Conservation (phyloP, 352 stramenopile species). For the Phytopythium helicoides region DNA sequence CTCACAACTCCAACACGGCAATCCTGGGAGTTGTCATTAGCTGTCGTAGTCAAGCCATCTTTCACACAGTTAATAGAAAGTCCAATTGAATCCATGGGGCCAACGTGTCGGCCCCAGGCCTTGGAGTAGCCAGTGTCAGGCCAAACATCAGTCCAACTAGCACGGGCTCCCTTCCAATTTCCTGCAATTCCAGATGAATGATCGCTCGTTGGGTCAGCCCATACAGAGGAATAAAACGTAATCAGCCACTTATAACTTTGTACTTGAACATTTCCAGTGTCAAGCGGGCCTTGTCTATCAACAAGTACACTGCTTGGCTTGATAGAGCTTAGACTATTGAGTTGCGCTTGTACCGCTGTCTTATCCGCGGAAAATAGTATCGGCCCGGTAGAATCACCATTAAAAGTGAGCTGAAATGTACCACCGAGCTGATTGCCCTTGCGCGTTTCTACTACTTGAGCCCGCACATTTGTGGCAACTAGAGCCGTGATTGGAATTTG, state of each 20-base stretch:
- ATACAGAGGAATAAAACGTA: constrained; percentile 93
- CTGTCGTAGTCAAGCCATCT: constrained; percentile 60
- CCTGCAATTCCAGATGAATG: constrained; percentile 81
- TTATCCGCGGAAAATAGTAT: constrained; percentile 86
- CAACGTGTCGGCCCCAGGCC: constrained; percentile 96
- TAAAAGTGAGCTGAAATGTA: constrained; percentile 93
- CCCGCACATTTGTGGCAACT: constrained; percentile 26
- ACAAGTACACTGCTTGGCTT: constrained; percentile 91
- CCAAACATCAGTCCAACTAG: constrained; percentile 90
- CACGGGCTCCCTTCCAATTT: constrained; percentile 89
- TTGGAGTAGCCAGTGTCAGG: constrained; percentile 91
- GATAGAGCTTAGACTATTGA: constrained; percentile 93
- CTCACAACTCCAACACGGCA: constrained; percentile 29
- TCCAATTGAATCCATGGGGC: constrained; percentile 59
- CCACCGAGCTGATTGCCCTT: constrained; percentile 89
- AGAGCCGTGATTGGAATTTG: constrained; percentile 36
- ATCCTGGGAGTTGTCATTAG: constrained; percentile 49
- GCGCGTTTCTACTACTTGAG: constrained; percentile 64
- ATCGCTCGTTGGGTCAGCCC: constrained; percentile 90
- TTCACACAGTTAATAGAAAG: constrained; percentile 53
- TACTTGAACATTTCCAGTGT: constrained; percentile 61
- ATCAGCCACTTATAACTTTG: constrained; percentile 89
- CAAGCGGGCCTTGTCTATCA: constrained; percentile 38
- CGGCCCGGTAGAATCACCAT: constrained; percentile 91
- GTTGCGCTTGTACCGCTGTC: constrained; percentile 77